Evolutionary conservation across 2,329 filamentous ascomycete genomes (phyloP).

Genomic region (Sporothrix inflata): DNA sequence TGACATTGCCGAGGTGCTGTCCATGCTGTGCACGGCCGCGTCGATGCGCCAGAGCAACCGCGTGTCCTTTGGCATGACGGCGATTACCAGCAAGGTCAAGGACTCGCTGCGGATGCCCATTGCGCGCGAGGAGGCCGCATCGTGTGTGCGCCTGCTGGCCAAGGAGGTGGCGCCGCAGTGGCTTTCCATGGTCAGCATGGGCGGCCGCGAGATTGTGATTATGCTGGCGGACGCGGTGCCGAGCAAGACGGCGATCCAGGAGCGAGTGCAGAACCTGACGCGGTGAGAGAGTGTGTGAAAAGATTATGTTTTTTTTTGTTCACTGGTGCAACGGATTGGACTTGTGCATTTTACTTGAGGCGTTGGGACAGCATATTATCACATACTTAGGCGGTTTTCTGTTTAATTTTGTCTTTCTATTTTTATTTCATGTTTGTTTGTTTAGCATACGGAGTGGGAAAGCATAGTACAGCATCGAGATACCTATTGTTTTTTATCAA

Average conservation of each 20-base stretch:
- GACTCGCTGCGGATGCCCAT: constrained; percentile 66
- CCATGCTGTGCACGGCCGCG: constrained; percentile 63
- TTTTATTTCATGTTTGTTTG: constrained; percentile 1
- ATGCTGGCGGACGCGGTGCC: constrained; percentile 49
- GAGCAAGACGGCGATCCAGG: constrained; percentile 43
- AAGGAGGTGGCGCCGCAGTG: constrained; percentile 60
- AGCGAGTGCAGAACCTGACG: constrained; percentile 36
- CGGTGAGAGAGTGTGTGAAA: constrained; percentile 3
- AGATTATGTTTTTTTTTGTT: not conserved
- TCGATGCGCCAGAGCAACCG: constrained; percentile 56
- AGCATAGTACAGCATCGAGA: constrained; percentile 24
- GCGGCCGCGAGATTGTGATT: constrained; percentile 60
- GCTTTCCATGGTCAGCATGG: constrained; percentile 56
- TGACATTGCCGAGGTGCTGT: constrained; percentile 70
- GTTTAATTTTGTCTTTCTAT: not conserved
- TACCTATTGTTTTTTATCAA: constrained; percentile 16
- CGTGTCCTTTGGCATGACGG: constrained; percentile 67
- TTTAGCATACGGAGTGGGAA: not conserved
- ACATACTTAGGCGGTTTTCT: not conserved
- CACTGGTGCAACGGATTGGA: not conserved
- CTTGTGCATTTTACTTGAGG: not conserved
- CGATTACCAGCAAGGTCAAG: constrained; percentile 65
- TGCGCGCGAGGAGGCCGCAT: constrained; percentile 55
- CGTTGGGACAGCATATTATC: constrained; percentile 19
- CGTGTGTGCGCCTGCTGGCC: constrained; percentile 56